These are phyloP conservation scores for Aspergillus pseudonomiae DNA, from an alignment of 2,329 filamentous ascomycete genomes.

Conservation along the genomic window DNA sequence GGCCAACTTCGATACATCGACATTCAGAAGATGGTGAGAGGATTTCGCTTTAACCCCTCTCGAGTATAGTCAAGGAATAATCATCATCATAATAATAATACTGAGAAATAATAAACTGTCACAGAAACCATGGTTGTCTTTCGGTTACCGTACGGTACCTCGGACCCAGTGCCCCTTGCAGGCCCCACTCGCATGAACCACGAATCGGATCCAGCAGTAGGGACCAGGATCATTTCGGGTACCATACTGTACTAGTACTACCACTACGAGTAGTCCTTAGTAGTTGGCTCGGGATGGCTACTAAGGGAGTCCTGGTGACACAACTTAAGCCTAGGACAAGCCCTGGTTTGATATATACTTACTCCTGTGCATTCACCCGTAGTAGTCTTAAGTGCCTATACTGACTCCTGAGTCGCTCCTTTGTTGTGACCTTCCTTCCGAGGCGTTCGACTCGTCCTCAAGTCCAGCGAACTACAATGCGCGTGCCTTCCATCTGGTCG, in stretches of 20 bases:
- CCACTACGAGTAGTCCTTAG: not conserved
- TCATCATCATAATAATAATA: not conserved
- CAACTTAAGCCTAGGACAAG: not conserved
- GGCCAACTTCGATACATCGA: not conserved
- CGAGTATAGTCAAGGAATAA: not conserved
- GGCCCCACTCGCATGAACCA: conserved; percentile 16
- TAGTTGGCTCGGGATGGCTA: not conserved
- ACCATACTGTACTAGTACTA: conserved; percentile 5
- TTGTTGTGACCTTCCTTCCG: not conserved
- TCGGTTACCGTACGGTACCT: conserved; percentile 22
- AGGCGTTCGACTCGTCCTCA: not conserved
- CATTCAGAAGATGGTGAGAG: not conserved
- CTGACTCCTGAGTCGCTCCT: not conserved
- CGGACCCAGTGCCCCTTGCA: conserved; percentile 23
- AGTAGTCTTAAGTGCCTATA: not conserved
- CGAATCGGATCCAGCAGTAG: conserved; percentile 17
- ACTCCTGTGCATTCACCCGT: not conserved
- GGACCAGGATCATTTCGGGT: conserved; percentile 15
- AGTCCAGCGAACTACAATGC: not conserved
- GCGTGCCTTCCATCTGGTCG: not conserved
- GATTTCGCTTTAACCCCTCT: not conserved
- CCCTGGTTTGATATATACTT: not conserved
- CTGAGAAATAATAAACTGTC: conserved; percentile 19
- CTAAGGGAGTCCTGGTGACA: not conserved
- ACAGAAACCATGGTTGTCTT: conserved; percentile 19